Evolutionary conservation across 1,284 basidiomycete genomes (phyloP), one percentile per base, ranked within the genome.

Genomic region (Porogramme epimiltina): DNA sequence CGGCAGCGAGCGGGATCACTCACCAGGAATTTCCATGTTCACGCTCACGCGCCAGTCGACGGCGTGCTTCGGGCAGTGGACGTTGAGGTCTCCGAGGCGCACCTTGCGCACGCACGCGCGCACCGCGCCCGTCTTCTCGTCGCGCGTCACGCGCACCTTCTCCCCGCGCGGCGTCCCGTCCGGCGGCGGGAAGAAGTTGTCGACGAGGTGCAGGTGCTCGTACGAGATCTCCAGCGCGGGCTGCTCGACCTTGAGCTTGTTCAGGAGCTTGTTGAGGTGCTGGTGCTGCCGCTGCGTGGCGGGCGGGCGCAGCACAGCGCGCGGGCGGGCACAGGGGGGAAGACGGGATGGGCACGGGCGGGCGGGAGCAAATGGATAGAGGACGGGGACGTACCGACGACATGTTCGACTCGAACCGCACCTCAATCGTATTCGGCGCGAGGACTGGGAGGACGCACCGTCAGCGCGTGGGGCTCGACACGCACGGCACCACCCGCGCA

Each of bases 11-110:
- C 6, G 33, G 34, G 23, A 13, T 33, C 15, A 72, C 81, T 52
- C 58, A 88, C 89, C 77, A 31, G 85, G 84, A 20, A 89, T 77
- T 80, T 99, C 96, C 20, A 91, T 69, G 67, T 85, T 98, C 22
- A 98, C 90, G 63, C 91, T 95, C 19, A 99, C 80, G 47, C 97
- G 77, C 87, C 93, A 98, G 72, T 99, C 96, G 45, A 92, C 93
- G 1, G 75, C 68, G 38, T 87, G 75, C 65, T 90, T 89, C 3
- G 96, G 96, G 62, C 84, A 87, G 68, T 83, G 89, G 31, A 99
- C 78, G 68, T 98, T 93, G 64, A 99, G 71, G 70, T 96, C 87
- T 10, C 87, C 95, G 20, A 99, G 73, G 41, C 94, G 80, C 26
- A 87, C 75, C 71, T 99, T 99, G 58, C 79, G 79, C 64, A 93